phyloP scores from a whole-genome alignment of 768 basidiomycete genomes.

The Paxillus rubicundulus region DNA sequence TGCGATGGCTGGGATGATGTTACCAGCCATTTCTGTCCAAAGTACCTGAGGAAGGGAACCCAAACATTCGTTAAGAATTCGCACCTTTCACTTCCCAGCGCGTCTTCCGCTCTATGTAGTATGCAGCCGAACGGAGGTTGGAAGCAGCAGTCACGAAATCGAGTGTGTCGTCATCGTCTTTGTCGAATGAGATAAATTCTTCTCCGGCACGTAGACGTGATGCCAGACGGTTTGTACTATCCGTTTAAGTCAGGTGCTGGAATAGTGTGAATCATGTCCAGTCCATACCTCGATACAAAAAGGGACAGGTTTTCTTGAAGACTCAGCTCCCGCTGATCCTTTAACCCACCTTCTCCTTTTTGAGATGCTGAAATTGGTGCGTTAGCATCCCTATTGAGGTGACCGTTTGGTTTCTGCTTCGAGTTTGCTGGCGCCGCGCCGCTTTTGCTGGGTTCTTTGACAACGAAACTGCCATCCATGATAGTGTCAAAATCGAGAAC shows the following conservation, averaged over 20 bases:
- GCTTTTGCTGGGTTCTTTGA: conserved; percentile 30
- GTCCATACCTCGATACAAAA: conserved; percentile 78
- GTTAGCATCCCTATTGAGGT: conserved; percentile 12
- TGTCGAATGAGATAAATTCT: conserved; percentile 85
- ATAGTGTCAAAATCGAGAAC: conserved; percentile 84
- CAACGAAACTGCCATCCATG: conserved; percentile 55
- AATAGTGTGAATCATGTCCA: not conserved
- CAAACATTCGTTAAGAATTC: not conserved
- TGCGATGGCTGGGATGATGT: conserved; percentile 98
- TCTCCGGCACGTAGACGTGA: conserved; percentile 62
- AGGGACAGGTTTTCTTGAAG: conserved; percentile 79
- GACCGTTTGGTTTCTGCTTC: conserved; percentile 28
- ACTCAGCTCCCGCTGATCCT: conserved; percentile 78
- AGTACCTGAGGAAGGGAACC: not conserved
- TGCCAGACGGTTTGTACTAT: conserved; percentile 79
- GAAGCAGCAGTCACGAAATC: conserved; percentile 96
- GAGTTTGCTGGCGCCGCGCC: conserved; percentile 10
- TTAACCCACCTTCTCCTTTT: conserved; percentile 43
- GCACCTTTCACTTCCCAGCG: conserved; percentile 96
- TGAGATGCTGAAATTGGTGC: conserved; percentile 8
- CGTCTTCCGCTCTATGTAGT: conserved; percentile 85
- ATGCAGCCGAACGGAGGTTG: conserved; percentile 88
- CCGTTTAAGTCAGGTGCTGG: conserved; percentile 6
- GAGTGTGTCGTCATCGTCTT: conserved; percentile 95
- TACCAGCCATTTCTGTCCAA: conserved; percentile 91